These are phyloP conservation scores for baker's yeast (Saccharomyces cerevisiae) DNA, from an alignment of 805 yeast genomes.

Conservation along the genomic window DNA sequence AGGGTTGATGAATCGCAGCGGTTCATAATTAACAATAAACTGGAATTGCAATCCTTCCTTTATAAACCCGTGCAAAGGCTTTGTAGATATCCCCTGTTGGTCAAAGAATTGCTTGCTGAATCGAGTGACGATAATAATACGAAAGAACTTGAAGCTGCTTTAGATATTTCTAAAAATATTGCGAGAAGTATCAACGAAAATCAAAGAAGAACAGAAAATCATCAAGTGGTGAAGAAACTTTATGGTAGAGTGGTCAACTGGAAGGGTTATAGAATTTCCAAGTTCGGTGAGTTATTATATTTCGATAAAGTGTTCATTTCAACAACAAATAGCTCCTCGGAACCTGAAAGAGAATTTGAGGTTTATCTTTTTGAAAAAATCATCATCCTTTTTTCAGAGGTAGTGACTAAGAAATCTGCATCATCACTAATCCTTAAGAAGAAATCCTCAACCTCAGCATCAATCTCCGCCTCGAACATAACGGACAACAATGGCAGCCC, in stretches of 20 bases:
- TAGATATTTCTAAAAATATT: constrained; percentile 69
- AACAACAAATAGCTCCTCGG: constrained; percentile 38
- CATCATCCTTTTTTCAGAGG: constrained; percentile 56
- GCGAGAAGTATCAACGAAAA: constrained; percentile 88
- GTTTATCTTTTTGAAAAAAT: constrained; percentile 80
- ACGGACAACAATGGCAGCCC: constrained; percentile 8
- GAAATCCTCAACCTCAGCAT: constrained; percentile 26
- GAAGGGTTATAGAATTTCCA: constrained; percentile 76
- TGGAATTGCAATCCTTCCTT: constrained; percentile 81
- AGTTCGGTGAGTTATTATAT: constrained; percentile 78
- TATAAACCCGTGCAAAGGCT: constrained; percentile 93
- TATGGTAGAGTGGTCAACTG: constrained; percentile 76
- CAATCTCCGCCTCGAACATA: constrained; percentile 7
- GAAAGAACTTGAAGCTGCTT: constrained; percentile 63
- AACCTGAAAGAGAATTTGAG: constrained; percentile 76
- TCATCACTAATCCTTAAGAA: constrained; percentile 37
- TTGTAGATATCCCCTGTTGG: constrained; percentile 85
- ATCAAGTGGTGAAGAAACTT: constrained; percentile 58
- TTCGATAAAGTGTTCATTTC: constrained; percentile 55
- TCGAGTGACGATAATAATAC: constrained; percentile 39
- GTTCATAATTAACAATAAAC: constrained; percentile 70
- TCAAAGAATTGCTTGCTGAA: constrained; percentile 58
- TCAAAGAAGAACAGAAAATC: constrained; percentile 84
- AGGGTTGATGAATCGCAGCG: constrained; percentile 40
- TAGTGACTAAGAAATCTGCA: constrained; percentile 40